Conservation (phyloP, 2,329 filamentous ascomycete species). For the Dothideomycetidae sp. region DNA sequence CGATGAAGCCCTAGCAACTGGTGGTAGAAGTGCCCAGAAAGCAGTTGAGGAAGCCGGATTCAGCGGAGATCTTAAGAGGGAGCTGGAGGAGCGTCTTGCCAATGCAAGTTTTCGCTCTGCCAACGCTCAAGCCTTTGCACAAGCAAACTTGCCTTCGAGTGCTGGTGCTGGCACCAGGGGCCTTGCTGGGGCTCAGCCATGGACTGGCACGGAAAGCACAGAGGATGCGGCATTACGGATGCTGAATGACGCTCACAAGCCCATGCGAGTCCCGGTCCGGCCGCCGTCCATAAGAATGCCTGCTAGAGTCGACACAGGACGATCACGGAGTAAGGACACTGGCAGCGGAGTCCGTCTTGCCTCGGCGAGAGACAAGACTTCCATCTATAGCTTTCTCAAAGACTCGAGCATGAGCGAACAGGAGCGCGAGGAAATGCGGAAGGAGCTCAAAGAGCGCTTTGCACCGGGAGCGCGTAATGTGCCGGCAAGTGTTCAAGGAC, state of each 20-base stretch:
- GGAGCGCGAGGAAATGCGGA: slow-evolving; percentile 57
- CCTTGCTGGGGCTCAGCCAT: slow-evolving; percentile 53
- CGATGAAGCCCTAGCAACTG: slow-evolving; percentile 42
- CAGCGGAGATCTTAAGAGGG: slow-evolving; percentile 43
- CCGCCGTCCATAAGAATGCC: slow-evolving; percentile 25
- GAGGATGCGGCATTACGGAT: slow-evolving; percentile 72
- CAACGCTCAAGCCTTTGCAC: slow-evolving; percentile 39
- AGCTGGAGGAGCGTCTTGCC: slow-evolving; percentile 45
- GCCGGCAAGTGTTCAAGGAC: slow-evolving; percentile 61
- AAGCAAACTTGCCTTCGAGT: slow-evolving; percentile 41
- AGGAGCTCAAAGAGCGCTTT: slow-evolving; percentile 71
- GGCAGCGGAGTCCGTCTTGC: slow-evolving; percentile 39
- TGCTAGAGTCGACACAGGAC: slow-evolving; percentile 32
- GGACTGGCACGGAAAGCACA: slow-evolving; percentile 63
- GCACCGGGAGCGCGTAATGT: slow-evolving; percentile 55
- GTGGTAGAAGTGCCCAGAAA: slow-evolving; percentile 40
- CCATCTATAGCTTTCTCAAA: slow-evolving; percentile 40
- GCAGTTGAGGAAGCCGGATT: slow-evolving; percentile 49
- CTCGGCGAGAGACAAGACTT: slow-evolving; percentile 44
- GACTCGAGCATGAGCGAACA: slow-evolving; percentile 47
- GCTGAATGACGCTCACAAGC: slow-evolving; percentile 48
- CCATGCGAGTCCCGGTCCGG: slow-evolving; percentile 30
- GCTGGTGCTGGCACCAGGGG: slow-evolving; percentile 55
- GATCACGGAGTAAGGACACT: slow-evolving; percentile 19
- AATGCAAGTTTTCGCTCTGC: slow-evolving; percentile 40